phyloP scores from a whole-genome alignment of 1,139 yeast genomes.

The Lodderomyces jiufengensis region DNA sequence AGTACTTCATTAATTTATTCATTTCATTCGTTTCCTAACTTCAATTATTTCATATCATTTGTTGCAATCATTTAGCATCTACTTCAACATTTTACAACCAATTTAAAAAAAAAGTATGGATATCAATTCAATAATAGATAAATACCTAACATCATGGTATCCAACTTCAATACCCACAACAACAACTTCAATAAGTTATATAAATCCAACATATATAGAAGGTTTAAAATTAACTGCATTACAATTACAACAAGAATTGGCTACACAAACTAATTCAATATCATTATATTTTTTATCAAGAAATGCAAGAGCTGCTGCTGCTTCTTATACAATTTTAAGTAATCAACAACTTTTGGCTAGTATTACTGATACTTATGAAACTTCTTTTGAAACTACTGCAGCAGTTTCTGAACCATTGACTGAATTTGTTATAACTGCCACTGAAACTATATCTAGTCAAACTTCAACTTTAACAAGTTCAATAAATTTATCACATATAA shows the following conservation, averaged over 20 bases:
- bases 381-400: neutral
- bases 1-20: too few species aligned
- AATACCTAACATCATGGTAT: slow-evolving; percentile 13
- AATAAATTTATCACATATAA: slow-evolving; percentile 25
- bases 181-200: slow-evolving; percentile 14
- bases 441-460: too few species aligned
- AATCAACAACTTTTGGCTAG: slow-evolving; percentile 35
- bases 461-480: slow-evolving; percentile 2
- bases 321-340: slow-evolving; percentile 32
- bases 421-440: too few species aligned
- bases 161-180: slow-evolving; percentile 18
- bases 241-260: slow-evolving; percentile 9
- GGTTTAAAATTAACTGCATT: slow-evolving; percentile 14
- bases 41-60: too few species aligned
- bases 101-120: too few species aligned
- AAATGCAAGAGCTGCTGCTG: slow-evolving; percentile 29
- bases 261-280: slow-evolving; percentile 15
- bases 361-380: slow-evolving; percentile 27
- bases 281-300: slow-evolving; percentile 13
- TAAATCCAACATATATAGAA: slow-evolving; percentile 19
- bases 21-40: too few species aligned
- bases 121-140: slow-evolving; percentile 7
- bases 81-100: too few species aligned
- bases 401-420: too few species aligned
- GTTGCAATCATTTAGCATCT: too few species aligned